Base-by-base conservation (phyloP, 352 stramenopile species). In the Globisporangium viniferum region DNA sequence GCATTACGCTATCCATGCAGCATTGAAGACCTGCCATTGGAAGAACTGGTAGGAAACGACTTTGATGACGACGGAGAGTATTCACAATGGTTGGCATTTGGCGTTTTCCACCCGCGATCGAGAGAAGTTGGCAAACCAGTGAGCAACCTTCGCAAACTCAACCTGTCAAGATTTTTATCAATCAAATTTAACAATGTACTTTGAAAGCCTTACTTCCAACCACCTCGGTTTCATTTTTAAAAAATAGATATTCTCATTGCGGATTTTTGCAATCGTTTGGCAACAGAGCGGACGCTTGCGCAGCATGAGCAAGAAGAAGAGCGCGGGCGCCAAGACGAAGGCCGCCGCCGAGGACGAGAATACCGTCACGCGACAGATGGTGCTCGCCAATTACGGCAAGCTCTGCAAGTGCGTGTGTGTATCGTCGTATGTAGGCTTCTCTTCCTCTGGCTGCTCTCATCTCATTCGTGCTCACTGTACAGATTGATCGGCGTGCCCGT, bases 401-500 rank as follows among this genome's bases (percentile, higher is more conserved):
- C 75, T 89, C 15, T 94, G 86, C 80, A 90, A 89, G 81, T 94
- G 36, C 27, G 60, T 61, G 2, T 2, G 39, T 18, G 4, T 20
- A 3, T 46, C 8, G 49, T 72, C 10, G 14, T 20, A 18, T 10
- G 4, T 65, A 22, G 15, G 36, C 15, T 41, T 46, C 3, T 46
- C 39, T 46, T 46, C 39, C 5, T 46, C 12, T 46, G 10, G 46
- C 27, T 59, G 57, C 33, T 1, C 1, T 5, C 3, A 55, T 55
- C 20, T 55, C 20, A 55, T 15, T 27, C n/a, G 2, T 55, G 4
- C 3, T 9, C 20, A 22, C 14, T 22, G 7, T 35, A 2, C 49
- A 93, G 85, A 71, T 78, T 82, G n/a, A 92, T 94, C 63, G 86
- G 84, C 29, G 76, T 92, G 48, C 78, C 72, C 6, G 71, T 81